phyloP scores from a whole-genome alignment of 495 filamentous ascomycete species.

The Ramalina intermedia region DNA sequence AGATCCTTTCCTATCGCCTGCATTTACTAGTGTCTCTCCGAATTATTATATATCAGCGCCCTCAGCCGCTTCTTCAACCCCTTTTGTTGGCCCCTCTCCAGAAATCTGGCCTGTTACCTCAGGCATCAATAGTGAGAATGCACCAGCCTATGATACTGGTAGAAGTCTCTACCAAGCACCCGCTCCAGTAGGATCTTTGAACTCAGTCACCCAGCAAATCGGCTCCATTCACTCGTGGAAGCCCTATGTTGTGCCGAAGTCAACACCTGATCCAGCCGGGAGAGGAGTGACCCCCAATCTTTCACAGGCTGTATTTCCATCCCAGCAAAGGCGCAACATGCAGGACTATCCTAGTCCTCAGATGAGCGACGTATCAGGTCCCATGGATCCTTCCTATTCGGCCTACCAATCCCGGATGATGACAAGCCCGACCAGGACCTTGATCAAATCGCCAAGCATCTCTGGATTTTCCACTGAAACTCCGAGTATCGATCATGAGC shows the following conservation, averaged over 20 bases:
- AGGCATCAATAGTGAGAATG: slow-evolving; percentile 6
- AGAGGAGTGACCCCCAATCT: background rate
- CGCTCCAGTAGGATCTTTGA: background rate
- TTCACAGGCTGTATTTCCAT: background rate
- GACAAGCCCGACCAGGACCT: slow-evolving; percentile 26
- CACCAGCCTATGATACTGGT: slow-evolving; percentile 1
- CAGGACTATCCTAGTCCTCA: slow-evolving; percentile 15
- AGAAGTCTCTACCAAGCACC: slow-evolving; percentile 3
- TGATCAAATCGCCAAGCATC: slow-evolving; percentile 24
- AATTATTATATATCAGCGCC: slow-evolving; percentile 10
- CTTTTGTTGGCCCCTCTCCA: slow-evolving; percentile 6
- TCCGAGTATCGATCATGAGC: slow-evolving; percentile 29
- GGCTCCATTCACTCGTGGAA: background rate
- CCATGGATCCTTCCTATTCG: slow-evolving; percentile 9
- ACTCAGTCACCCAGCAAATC: background rate
- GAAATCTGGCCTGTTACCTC: slow-evolving; percentile 10
- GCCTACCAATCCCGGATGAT: slow-evolving; percentile 6
- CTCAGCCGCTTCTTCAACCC: slow-evolving; percentile 4
- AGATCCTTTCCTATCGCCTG: background rate
- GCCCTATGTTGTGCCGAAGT: slow-evolving; percentile 9
- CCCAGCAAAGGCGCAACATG: slow-evolving; percentile 4
- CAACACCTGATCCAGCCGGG: background rate
- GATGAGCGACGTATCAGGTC: slow-evolving; percentile 12
- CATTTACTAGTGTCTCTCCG: slow-evolving; percentile 1
- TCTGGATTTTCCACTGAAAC: slow-evolving; percentile 28